Percentiles rank a stretch among this genome's conserved stretches.
Evolutionary conservation across 371 early-diverging fungal species (phyloP).

Genomic region (Gilbertella persicaria): DNA sequence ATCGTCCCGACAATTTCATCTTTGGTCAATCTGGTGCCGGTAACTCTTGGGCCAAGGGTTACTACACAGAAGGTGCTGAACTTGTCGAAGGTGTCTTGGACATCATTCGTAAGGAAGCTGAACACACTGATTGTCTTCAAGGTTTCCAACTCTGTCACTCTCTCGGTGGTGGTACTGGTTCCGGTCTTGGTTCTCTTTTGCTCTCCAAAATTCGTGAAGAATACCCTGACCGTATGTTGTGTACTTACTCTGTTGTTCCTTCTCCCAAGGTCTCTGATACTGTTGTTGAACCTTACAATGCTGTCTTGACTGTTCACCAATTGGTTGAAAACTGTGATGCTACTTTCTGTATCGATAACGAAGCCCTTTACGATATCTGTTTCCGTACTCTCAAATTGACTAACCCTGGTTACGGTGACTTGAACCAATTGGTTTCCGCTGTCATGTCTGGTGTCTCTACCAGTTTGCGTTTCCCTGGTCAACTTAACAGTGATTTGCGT

Average conservation of each 20-base stretch:
- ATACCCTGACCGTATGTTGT: conserved; percentile 90
- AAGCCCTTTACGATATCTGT: conserved; percentile 91
- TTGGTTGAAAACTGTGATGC: conserved; percentile 90
- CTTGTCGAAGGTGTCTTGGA: conserved; percentile 81
- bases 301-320: conserved; percentile 83
- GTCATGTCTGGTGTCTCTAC: conserved; percentile 97
- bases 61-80: conserved; percentile 93
- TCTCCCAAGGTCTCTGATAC: conserved; percentile 91
- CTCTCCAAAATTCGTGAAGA: conserved; percentile 90
- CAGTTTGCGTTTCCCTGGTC: conserved; percentile 98
- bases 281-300: conserved; percentile 92
- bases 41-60: conserved; percentile 92
- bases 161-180: conserved; percentile 88
- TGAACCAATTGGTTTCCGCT: conserved; percentile 79
- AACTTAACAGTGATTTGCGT: conserved; percentile 96
- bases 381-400: conserved; percentile 77
- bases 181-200: conserved; percentile 84
- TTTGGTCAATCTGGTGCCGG: conserved; percentile 89
- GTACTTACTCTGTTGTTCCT: conserved; percentile 92
- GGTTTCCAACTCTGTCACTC: conserved; percentile 90
- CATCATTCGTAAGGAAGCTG: conserved; percentile 82
- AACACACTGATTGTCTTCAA: conserved; percentile 81
- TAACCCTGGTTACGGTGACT: conserved; percentile 76
- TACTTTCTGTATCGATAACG: conserved; percentile 98
- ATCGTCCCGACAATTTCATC: conserved; percentile 88